These are phyloP conservation scores for Chrysanthemum makinoi DNA, from an alignment of 129 eudicot genomes.

Conservation along the genomic window DNA sequence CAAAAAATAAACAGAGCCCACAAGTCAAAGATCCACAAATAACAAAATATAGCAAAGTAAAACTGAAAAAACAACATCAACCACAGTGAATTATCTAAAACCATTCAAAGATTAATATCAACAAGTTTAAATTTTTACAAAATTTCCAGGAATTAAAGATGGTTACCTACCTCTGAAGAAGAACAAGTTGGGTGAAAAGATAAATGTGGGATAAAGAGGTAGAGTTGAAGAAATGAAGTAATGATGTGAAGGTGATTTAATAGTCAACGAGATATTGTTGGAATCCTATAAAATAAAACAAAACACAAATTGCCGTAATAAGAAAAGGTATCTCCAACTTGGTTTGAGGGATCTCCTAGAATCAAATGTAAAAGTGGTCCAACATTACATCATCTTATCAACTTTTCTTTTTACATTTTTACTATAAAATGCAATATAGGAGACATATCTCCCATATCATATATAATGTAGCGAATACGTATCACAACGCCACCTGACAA, in stretches of 20 bases:
- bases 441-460: no score
- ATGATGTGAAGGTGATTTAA: background rate
- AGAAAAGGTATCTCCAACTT: constrained; percentile 13
- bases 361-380: background rate
- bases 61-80: background rate
- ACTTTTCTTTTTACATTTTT: no score
- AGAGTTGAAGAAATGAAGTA: background rate
- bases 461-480: no score
- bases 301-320: constrained; percentile 20
- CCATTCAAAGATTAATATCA: background rate
- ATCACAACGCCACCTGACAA: no score
- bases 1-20: background rate
- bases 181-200: constrained; percentile 5
- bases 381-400: background rate
- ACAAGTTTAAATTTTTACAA: background rate
- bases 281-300: background rate
- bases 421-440: no score
- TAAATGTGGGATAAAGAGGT: background rate
- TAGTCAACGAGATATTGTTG: constrained; percentile 16
- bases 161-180: constrained; percentile 5
- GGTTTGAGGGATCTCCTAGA: background rate
- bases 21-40: constrained; percentile 7
- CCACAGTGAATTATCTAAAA: constrained; percentile 3
- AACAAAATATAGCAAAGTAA: constrained; percentile 2
- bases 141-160: background rate